Evolutionary conservation across 2,329 filamentous ascomycete species (phyloP), one percentile per base, ranked within the genome.

Genomic region (Fusarium papillatum): DNA sequence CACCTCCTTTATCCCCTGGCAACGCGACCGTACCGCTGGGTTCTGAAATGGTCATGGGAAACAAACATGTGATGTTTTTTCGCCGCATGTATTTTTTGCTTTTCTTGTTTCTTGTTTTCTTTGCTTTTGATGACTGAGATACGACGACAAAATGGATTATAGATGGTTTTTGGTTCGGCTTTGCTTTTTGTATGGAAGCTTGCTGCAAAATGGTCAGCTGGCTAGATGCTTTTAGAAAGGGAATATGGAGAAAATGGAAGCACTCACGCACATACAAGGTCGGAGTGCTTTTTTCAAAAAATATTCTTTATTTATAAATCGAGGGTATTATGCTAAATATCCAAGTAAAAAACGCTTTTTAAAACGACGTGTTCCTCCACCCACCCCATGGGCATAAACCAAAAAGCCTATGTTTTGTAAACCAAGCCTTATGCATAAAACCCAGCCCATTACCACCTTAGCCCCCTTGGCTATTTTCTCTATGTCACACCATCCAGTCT

Each of bases 311-410:
- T 48, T 22, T 38, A 22, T 46, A 78, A 75, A 67, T 67, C 69
- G 64, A 72, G 77, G 76, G 76, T 79, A 80, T 80, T 75, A 70
- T 76, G 73, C 69, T 70, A 72, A 71, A 68, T 78, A 75, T 74
- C 74, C 57, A 72, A 72, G 22, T 77, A 63, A 64, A 63, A 64
- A 64, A 41, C 57, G 57, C 57, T 62, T 67, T 53, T 63, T 60
- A 48, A 36, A 38, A 69, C 36, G 10, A 60, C 13, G 13, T 34
- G 13, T 66, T 62, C 41, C 62, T 61, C 63, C 41, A 16, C 43
- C 22, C 9, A 31, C 2, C 16, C 62, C 46, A 29, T 36, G 38
- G 64, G 53, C 60, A 70, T 67, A 65, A 63, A 38, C 53, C 36
- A 38, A 38, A 67, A 29, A 64, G 29, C 43, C 50, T 31, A 64